phyloP scores from a whole-genome alignment of 768 basidiomycete genomes.

The Piloderma croceum region DNA sequence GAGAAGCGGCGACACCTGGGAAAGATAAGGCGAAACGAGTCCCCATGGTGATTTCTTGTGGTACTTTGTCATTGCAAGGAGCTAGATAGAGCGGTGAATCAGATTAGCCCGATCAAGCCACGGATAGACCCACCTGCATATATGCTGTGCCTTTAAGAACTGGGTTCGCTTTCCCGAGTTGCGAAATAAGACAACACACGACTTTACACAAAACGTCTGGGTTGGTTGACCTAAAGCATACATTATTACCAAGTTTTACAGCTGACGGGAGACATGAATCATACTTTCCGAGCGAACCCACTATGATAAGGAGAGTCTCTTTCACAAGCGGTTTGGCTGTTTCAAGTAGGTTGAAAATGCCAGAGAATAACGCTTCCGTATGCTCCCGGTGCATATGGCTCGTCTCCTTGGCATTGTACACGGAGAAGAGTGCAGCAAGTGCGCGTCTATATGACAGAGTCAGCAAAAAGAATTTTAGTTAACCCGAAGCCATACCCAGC shows the following conservation, averaged over 20 bases:
- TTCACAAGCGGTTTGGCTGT: conserved; percentile 40
- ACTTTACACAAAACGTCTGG: conserved; percentile 51
- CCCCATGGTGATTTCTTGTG: conserved; percentile 60
- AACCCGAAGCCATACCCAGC: conserved; percentile 53
- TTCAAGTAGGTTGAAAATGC: conserved; percentile 47
- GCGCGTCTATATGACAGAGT: conserved; percentile 34
- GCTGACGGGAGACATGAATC: not conserved
- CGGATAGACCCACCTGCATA: conserved; percentile 51
- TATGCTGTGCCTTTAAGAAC: conserved; percentile 65
- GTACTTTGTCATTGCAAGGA: conserved; percentile 50
- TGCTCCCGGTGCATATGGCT: conserved; percentile 26
- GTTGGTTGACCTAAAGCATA: conserved; percentile 38
- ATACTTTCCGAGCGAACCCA: conserved; percentile 50
- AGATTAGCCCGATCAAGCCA: too few relatives aligned
- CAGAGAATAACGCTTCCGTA: conserved; percentile 38
- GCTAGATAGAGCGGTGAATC: conserved; percentile 37
- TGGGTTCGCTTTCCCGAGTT: conserved; percentile 62
- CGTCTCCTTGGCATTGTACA: conserved; percentile 32
- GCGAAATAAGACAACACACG: conserved; percentile 57
- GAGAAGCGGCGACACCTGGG: conserved; percentile 60
- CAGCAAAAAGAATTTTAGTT: not conserved
- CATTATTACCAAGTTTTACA: conserved; percentile 34
- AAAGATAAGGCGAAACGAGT: conserved; percentile 65
- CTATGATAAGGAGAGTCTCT: conserved; percentile 60
- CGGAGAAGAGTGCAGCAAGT: conserved; percentile 41